These are phyloP conservation scores for Lithocarpus polystachyus DNA, from an alignment of 306 rosid species.

Conservation along the genomic window DNA sequence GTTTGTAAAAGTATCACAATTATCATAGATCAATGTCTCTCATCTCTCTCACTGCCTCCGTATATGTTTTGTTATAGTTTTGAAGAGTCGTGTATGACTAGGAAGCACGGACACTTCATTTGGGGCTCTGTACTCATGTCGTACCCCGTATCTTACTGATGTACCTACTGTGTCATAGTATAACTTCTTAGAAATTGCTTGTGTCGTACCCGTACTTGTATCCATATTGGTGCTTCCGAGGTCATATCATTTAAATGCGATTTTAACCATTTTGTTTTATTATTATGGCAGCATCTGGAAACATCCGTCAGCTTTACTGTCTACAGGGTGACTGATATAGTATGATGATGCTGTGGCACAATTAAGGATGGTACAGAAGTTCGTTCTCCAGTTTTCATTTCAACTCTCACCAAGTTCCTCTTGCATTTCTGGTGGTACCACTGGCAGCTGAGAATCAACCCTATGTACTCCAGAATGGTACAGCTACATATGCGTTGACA, in stretches of 20 bases:
- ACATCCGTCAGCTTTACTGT: conserved; percentile 97
- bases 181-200: no score
- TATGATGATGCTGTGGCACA: conserved; percentile 15
- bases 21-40: no score
- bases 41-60: no score
- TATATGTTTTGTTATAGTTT: not conserved
- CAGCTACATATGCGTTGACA: conserved; percentile 41
- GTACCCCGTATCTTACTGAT: no score
- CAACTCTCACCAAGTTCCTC: conserved; percentile 40
- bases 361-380: conserved; percentile 46
- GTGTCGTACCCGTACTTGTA: no score
- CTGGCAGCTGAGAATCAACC: conserved; percentile 46
- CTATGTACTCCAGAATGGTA: conserved; percentile 35
- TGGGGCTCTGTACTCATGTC: no score
- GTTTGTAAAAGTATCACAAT: no score
- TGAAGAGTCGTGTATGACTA: not conserved
- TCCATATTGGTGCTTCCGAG: no score
- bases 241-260: not conserved
- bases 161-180: no score
- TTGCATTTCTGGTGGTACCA: conserved; percentile 43
- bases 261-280: conserved; percentile 8
- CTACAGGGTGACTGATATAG: conserved; percentile 81
- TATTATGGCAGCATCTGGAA: conserved; percentile 78
- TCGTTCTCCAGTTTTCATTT: conserved; percentile 40
- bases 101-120: no score